Conservation (phyloP, 2,329 filamentous ascomycete genomes). For the Alternaria gaisen region DNA sequence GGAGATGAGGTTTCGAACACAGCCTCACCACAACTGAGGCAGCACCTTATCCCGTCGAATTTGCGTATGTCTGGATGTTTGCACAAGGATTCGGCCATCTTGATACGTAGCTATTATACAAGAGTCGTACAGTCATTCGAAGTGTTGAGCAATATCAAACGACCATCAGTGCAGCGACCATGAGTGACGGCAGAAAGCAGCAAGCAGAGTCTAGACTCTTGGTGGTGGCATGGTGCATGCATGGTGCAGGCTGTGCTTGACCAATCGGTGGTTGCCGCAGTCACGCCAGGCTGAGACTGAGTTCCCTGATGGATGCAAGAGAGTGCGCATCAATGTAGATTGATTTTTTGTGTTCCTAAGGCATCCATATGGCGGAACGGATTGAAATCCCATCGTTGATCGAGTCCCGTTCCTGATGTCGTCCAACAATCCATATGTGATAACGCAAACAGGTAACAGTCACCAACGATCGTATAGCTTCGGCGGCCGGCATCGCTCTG, state of each 20-base stretch:
- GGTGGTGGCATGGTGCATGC: background rate
- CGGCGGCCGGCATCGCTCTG: background rate
- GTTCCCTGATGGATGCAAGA: background rate
- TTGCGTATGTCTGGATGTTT: conserved; percentile 21
- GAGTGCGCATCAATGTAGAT: background rate
- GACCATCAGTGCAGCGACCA: background rate
- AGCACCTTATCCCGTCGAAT: conserved; percentile 24
- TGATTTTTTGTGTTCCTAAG: conserved; percentile 15
- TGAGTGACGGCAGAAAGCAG: background rate
- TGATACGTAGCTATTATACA: background rate
- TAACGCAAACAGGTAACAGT: conserved; percentile 19
- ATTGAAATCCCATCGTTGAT: conserved; percentile 21
- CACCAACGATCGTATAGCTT: conserved; percentile 15
- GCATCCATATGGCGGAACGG: conserved; percentile 21
- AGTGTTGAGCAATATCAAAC: background rate
- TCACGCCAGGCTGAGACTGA: background rate
- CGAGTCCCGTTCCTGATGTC: conserved; percentile 14
- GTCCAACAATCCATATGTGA: conserved; percentile 21
- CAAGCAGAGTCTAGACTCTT: too few relatives aligned
- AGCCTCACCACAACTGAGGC: conserved; percentile 22
- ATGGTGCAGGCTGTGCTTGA: background rate
- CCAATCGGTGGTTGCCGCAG: background rate
- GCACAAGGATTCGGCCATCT: conserved; percentile 4
- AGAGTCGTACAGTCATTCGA: too few relatives aligned
- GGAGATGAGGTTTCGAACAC: conserved; percentile 8